Conservation (phyloP, 441 rosid genomes). For the Populus hybrid region DNA sequence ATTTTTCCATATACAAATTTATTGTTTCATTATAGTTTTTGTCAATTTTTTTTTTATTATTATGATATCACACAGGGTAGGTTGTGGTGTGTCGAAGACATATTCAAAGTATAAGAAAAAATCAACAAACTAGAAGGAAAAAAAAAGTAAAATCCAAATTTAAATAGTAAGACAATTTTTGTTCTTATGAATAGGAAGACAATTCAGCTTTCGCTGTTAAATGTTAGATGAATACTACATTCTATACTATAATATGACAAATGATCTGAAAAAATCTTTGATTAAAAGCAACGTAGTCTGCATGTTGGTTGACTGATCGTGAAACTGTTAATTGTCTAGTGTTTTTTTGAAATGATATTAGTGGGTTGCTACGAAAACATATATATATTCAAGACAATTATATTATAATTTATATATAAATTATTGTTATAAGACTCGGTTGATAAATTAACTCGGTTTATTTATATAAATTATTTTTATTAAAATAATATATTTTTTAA, state of each 20-base stretch:
- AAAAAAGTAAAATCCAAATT: not conserved
- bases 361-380: too few species aligned
- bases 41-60: not conserved
- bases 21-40: not conserved
- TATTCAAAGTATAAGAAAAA: not conserved
- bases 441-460: too few species aligned
- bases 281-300: not conserved
- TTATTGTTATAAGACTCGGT: too few species aligned
- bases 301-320: not conserved
- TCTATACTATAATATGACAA: too few species aligned
- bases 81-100: not conserved
- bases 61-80: not conserved
- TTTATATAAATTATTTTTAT: too few species aligned
- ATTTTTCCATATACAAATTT: not conserved
- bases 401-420: too few species aligned
- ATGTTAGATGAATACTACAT: not conserved
- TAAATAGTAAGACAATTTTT: not conserved
- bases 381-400: too few species aligned
- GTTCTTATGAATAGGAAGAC: too few species aligned
- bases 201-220: not conserved
- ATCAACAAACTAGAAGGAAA: not conserved
- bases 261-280: not conserved
- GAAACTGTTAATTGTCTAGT: not conserved
- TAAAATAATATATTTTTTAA: too few species aligned
- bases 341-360: too few species aligned